phyloP scores from a whole-genome alignment of 2,329 filamentous ascomycete genomes.

The Monosporascus sp. region DNA sequence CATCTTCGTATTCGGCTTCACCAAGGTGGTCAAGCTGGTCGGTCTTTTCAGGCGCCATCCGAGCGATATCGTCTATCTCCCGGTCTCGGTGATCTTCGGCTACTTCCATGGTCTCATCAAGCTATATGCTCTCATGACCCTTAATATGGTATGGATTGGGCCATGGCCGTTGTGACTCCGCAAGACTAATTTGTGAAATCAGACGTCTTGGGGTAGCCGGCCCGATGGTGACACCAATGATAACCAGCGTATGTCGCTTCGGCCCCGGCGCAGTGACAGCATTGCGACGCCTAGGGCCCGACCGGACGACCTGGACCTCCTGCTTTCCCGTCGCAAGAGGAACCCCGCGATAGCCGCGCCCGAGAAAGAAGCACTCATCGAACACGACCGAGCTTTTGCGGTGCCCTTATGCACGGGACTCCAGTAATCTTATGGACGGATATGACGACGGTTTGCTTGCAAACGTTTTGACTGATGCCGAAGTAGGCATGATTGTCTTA shows the following conservation, averaged over 20 bases:
- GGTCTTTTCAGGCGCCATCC: slow-evolving; percentile 84
- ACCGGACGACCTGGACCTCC: slow-evolving; percentile 24
- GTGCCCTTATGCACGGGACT: slow-evolving; percentile 15
- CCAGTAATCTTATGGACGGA: slow-evolving; percentile 7
- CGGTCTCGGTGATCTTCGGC: slow-evolving; percentile 83
- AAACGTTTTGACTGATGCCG: slow-evolving; percentile 6
- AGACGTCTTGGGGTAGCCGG: slow-evolving; percentile 96
- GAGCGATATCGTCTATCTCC: slow-evolving; percentile 71
- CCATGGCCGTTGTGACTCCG: not conserved
- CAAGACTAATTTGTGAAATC: slow-evolving; percentile 4
- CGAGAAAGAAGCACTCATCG: slow-evolving; percentile 17
- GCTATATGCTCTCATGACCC: slow-evolving; percentile 76
- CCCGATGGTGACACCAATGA: slow-evolving; percentile 86
- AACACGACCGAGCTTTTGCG: slow-evolving; percentile 13
- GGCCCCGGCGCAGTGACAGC: slow-evolving; percentile 33
- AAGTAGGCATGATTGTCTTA: slow-evolving; percentile 1
- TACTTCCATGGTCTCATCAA: slow-evolving; percentile 93
- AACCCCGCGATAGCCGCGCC: slow-evolving; percentile 6
- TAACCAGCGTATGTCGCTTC: slow-evolving; percentile 57
- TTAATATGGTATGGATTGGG: slow-evolving; percentile 63
- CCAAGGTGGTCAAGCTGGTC: slow-evolving; percentile 86
- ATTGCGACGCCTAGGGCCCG: slow-evolving; percentile 28
- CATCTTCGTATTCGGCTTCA: slow-evolving; percentile 72
- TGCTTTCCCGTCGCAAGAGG: slow-evolving; percentile 14
- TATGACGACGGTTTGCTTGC: slow-evolving; percentile 9